Base-by-base conservation (phyloP, 75 land plant species). In the Picea sitchensis region DNA sequence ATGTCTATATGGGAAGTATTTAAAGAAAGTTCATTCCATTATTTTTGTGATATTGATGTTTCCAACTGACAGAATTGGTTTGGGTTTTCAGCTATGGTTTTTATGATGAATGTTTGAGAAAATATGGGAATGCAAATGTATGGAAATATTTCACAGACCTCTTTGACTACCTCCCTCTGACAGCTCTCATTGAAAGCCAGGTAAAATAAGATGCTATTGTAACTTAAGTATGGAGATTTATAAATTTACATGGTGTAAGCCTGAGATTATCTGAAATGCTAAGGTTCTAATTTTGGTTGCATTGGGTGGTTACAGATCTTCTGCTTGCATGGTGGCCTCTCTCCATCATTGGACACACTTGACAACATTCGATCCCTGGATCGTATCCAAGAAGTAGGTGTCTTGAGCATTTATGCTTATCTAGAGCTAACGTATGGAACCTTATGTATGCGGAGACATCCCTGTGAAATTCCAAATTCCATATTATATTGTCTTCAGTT, bases 251-350 rank as follows among this genome's bases (percentile, higher is more conserved):
- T 47, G 12, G 11, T 51, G 56, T 51, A 8, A 51, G 56, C 56
- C 56, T 51, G 56, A 51, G 56, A 51, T 51, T 51, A 9, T 9
- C 56, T 51, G 56, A 51, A 51, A 51, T 51, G 56, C 12, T 9
- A 51, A 51, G 56, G 11, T 47, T 47, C 11, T 8, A 47, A 47
- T 12, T 51, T 51, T 51, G 56, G 11, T 51, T 51, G 34, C 23
- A 2, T 23, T 32, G 30, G 26, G 11, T 64, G 21, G 7, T 61
- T 76, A 54, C 71, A 94, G 97, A 83, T 94, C 14, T 94, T 94
- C 81, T 94, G 97, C 81, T 84, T 94, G 79, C 97, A 94, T 86
- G 97, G 97, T 78, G 97, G 97, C 57, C 90, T 94, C 21, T 94
- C 97, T 47, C 97, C 97, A 61, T 94, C 97, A 63, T 76, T 94